Conservation (phyloP, 2,329 filamentous ascomycete species). For the Talaromyces pinophilus region DNA sequence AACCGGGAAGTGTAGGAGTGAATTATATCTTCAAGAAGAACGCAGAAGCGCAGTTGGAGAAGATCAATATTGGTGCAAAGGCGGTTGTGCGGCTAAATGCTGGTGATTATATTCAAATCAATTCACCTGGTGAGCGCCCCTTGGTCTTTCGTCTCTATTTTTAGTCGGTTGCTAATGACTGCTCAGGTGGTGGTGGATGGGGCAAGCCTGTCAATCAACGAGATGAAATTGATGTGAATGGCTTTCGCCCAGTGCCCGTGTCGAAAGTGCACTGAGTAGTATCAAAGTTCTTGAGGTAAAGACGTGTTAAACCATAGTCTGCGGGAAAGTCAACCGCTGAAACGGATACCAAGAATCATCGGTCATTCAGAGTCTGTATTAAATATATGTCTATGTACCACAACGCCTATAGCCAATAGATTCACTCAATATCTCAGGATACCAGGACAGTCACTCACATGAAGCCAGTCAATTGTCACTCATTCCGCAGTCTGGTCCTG, state of each 20-base stretch:
- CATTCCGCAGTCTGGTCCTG: background rate
- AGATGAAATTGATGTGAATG: background rate
- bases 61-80: conserved; percentile 23
- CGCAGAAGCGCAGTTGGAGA: conserved; percentile 15
- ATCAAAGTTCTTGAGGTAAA: background rate
- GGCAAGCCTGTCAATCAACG: conserved; percentile 7
- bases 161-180: conserved; percentile 8
- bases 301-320: background rate
- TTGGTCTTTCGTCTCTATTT: background rate
- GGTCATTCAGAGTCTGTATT: background rate
- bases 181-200: conserved; percentile 22
- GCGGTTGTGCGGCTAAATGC: conserved; percentile 18
- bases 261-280: background rate
- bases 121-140: conserved; percentile 21
- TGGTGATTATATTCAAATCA: conserved; percentile 23
- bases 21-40: conserved; percentile 24
- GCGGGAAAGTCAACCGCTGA: background rate
- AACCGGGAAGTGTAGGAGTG: conserved; percentile 32
- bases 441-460: background rate
- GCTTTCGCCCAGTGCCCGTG: conserved; percentile 8
- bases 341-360: background rate
- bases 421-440: background rate
- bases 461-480: background rate
- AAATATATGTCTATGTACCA: background rate
- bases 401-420: background rate